A percentile compares a stretch with the other conserved stretches of the same genome.
phyloP scores from a whole-genome alignment of 176 grass and related monocot species.

The Thalia dealbata region DNA sequence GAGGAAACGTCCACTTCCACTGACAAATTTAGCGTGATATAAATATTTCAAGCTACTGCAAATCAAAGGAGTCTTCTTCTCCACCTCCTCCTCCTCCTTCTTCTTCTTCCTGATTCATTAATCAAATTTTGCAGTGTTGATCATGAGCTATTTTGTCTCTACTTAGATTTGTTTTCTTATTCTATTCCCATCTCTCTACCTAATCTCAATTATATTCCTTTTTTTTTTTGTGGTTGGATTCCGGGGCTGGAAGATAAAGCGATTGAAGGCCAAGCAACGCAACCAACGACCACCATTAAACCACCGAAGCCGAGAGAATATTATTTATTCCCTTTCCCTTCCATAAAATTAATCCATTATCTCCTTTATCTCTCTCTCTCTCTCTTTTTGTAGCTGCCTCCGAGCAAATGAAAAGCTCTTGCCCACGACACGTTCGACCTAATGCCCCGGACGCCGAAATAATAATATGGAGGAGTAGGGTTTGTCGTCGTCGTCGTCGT shows the following conservation, averaged over 20 bases:
- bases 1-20: conserved; percentile 39
- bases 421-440: too few species aligned
- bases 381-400: too few species aligned
- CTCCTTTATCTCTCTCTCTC: too few species aligned
- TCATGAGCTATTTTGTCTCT: background rate
- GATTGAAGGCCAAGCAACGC: conserved; percentile 56
- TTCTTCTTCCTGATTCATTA: too few species aligned
- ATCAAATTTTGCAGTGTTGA: background rate
- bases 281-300: conserved; percentile 37
- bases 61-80: background rate
- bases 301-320: conserved; percentile 4
- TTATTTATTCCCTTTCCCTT: background rate
- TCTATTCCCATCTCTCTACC: conserved; percentile 9
- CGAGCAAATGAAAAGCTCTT: too few species aligned
- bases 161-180: background rate
- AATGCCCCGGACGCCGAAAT: too few species aligned
- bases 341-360: background rate
- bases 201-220: conserved; percentile 9
- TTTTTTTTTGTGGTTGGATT: conserved; percentile 29
- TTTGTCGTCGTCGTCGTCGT: too few species aligned
- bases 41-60: background rate
- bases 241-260: conserved; percentile 40
- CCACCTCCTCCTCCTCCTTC: background rate
- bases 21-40: too few species aligned
- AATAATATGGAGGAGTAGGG: background rate